phyloP scores from a whole-genome alignment of 2,329 filamentous ascomycete genomes.

The Phialophora tarda region DNA sequence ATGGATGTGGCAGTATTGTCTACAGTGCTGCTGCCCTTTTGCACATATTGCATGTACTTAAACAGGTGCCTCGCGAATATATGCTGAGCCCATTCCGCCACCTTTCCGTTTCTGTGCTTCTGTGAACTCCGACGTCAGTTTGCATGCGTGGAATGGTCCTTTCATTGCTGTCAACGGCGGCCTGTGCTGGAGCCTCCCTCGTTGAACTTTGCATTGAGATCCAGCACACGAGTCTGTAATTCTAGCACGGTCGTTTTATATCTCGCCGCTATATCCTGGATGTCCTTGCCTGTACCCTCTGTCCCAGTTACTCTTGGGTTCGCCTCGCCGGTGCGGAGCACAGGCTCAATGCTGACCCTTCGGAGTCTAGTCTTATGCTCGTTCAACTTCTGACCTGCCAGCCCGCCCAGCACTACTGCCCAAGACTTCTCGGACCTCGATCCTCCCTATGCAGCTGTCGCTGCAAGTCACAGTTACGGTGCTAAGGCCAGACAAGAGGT shows the following conservation, averaged over 20 bases:
- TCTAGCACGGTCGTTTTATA: background rate
- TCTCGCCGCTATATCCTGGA: background rate
- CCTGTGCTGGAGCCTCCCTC: background rate
- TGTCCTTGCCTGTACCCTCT: slow-evolving; percentile 3
- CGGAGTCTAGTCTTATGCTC: slow-evolving; percentile 1
- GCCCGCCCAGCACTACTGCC: background rate
- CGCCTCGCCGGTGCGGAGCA: background rate
- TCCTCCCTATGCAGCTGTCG: slow-evolving; percentile 29
- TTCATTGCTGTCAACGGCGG: background rate
- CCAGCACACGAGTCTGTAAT: background rate
- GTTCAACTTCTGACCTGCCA: slow-evolving; percentile 9
- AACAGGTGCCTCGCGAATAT: background rate
- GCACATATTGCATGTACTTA: background rate
- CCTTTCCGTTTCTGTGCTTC: background rate
- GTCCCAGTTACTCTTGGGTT: background rate
- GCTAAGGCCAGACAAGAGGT: slow-evolving; percentile 33
- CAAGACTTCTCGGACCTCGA: slow-evolving; percentile 6
- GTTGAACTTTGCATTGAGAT: background rate
- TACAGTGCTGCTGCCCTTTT: background rate
- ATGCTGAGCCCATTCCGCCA: background rate
- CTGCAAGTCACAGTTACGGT: slow-evolving; percentile 21
- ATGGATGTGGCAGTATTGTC: background rate
- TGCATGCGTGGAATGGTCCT: background rate
- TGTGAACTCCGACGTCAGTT: slow-evolving; percentile 1
- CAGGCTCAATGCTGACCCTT: slow-evolving; percentile 16